Evolutionary conservation across 2,329 filamentous ascomycete genomes (phyloP).

Genomic region (Colletotrichum siamense): DNA sequence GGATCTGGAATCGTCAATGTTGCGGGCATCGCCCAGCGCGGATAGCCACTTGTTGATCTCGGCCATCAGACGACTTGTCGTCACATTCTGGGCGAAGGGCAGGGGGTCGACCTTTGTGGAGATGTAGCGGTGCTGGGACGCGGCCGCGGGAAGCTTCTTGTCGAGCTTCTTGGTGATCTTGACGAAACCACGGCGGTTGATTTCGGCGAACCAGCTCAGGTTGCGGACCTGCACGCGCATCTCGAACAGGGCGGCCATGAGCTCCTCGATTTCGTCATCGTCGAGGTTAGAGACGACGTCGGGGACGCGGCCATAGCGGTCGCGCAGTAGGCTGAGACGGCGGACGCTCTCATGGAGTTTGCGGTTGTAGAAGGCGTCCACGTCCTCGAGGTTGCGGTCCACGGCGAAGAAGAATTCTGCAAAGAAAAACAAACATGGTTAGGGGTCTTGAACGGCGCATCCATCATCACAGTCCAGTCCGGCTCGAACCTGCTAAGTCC

Average conservation of each 20-base stretch:
- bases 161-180: constrained; percentile 99
- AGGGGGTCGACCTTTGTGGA: constrained; percentile 89
- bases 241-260: constrained; percentile 89
- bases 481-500: constrained; percentile 82
- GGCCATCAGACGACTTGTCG: constrained; percentile 51
- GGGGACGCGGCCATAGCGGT: constrained; percentile 80
- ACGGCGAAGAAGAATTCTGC: constrained; percentile 96
- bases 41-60: constrained; percentile 93
- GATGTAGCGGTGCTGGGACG: constrained; percentile 85
- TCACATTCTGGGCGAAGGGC: constrained; percentile 80
- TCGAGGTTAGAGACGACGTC: constrained; percentile 77
- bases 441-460: constrained; percentile 38
- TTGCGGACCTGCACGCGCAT: constrained; percentile 87
- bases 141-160: constrained; percentile 82
- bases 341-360: constrained; percentile 87
- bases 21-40: constrained; percentile 77
- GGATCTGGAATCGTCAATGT: constrained; percentile 76
- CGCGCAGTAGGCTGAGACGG: constrained; percentile 83
- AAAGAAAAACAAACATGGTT: constrained; percentile 31
- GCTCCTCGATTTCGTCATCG: constrained; percentile 87
- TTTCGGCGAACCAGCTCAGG: constrained; percentile 96
- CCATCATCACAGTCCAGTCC: constrained; percentile 26
- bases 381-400: constrained; percentile 96
- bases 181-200: constrained; percentile 92
- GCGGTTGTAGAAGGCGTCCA: constrained; percentile 96